Conservation (phyloP, 2,329 filamentous ascomycete species). For the Epichloe brachyelytri region DNA sequence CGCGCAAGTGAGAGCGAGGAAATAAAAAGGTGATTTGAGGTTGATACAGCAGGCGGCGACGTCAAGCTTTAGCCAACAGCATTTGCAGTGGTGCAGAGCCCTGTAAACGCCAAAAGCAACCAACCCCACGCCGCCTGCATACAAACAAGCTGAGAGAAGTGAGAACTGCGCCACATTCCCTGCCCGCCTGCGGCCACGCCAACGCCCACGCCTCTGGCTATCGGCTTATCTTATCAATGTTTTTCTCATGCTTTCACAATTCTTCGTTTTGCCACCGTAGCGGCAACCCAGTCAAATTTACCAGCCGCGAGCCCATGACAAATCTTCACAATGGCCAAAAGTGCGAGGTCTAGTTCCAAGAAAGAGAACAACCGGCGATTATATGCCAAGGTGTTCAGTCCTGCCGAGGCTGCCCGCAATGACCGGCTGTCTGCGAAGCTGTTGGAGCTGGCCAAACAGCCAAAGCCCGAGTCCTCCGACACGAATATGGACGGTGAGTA, state of each 20-base stretch:
- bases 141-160: not conserved
- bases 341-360: slow-evolving; percentile 61
- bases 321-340: slow-evolving; percentile 63
- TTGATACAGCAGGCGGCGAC: not conserved
- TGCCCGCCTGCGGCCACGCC: not conserved
- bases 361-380: slow-evolving; percentile 77
- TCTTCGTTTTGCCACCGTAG: not conserved
- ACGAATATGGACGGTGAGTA: slow-evolving; percentile 33
- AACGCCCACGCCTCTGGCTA: not conserved
- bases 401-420: slow-evolving; percentile 64
- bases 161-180: slow-evolving; percentile 1
- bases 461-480: slow-evolving; percentile 49
- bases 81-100: not conserved
- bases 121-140: too few relatives aligned
- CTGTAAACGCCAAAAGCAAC: too few relatives aligned
- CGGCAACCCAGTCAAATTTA: not conserved
- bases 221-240: slow-evolving; percentile 1
- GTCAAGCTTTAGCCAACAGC: not conserved
- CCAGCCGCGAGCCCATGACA: not conserved
- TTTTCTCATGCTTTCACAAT: not conserved
- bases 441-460: slow-evolving; percentile 63
- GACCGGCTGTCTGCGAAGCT: slow-evolving; percentile 79
- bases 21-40: not conserved
- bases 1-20: not conserved
- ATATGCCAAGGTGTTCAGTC: slow-evolving; percentile 72